Evolutionary conservation across 23 red algal species (phyloP).

Genomic region (Gracilaria gracilis): DNA sequence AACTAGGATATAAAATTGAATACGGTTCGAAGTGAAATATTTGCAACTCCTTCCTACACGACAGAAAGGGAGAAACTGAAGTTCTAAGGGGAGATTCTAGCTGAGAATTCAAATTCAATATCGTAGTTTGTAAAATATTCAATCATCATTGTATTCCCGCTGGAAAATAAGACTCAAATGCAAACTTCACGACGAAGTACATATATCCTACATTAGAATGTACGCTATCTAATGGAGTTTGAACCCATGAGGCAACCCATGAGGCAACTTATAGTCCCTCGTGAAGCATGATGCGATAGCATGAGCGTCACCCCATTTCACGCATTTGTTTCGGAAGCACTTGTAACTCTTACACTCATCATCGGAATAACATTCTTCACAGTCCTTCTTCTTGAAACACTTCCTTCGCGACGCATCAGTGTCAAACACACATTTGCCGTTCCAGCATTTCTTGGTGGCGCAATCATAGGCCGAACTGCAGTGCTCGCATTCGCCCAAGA

Average conservation of each 20-base stretch:
- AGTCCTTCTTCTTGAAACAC: slow-evolving; percentile 56
- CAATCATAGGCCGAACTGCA: slow-evolving; percentile 27
- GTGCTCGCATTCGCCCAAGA: not conserved
- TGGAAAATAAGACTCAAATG: too few relatives aligned
- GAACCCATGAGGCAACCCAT: too few relatives aligned
- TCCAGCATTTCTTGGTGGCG: slow-evolving; percentile 50
- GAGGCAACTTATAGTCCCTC: not conserved
- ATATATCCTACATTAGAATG: too few relatives aligned
- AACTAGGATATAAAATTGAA: too few relatives aligned
- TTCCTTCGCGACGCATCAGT: slow-evolving; percentile 38
- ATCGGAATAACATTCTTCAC: slow-evolving; percentile 6
- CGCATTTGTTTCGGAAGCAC: slow-evolving; percentile 27
- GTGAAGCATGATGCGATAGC: slow-evolving; percentile 24
- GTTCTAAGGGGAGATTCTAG: too few relatives aligned
- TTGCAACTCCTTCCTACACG: too few relatives aligned
- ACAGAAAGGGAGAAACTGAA: too few relatives aligned
- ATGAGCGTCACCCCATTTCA: not conserved
- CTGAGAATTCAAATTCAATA: too few relatives aligned
- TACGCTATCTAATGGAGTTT: not conserved
- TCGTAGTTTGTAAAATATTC: too few relatives aligned
- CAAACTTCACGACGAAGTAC: too few relatives aligned
- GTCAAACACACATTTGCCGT: slow-evolving; percentile 46
- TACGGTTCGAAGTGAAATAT: too few relatives aligned
- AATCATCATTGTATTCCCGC: too few relatives aligned
- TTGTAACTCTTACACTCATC: slow-evolving; percentile 27